phyloP scores from a whole-genome alignment of 352 stramenopile genomes.

The Pseudoperonospora humuli region DNA sequence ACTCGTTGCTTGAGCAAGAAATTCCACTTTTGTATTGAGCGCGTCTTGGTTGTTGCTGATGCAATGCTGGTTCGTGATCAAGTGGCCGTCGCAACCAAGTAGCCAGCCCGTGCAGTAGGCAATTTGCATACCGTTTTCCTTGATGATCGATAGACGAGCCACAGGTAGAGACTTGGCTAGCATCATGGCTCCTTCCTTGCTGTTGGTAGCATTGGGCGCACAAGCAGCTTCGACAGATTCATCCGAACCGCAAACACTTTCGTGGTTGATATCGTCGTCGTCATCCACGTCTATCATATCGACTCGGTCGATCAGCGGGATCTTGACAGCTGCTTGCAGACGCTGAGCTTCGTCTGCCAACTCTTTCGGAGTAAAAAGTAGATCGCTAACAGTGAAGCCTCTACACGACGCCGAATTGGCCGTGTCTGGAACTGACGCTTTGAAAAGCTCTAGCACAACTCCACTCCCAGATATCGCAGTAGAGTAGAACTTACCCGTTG shows the following conservation, averaged over 20 bases:
- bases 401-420: conserved; percentile 18
- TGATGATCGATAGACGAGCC: conserved; percentile 54
- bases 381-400: conserved; percentile 41
- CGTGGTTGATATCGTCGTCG: conserved; percentile 16
- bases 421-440: conserved; percentile 1
- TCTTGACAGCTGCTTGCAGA: conserved; percentile 14
- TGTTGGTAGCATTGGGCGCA: conserved; percentile 27
- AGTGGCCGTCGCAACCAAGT: conserved; percentile 58
- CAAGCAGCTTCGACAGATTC: conserved; percentile 65
- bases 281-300: conserved; percentile 6
- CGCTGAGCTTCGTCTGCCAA: conserved; percentile 13
- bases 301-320: conserved; percentile 10
- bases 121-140: conserved; percentile 46
- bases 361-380: conserved; percentile 38
- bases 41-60: conserved; percentile 57
- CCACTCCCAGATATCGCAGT: conserved; percentile 33
- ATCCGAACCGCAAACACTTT: conserved; percentile 60
- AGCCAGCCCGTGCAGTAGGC: conserved; percentile 69
- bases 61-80: conserved; percentile 78
- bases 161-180: conserved; percentile 37
- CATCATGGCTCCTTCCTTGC: conserved; percentile 24
- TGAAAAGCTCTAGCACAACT: conserved; percentile 42
- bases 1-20: conserved; percentile 44
- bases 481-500: conserved; percentile 48
- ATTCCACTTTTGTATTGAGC: conserved; percentile 57